Percentiles rank a stretch among this genome's conserved stretches.
Evolutionary conservation across 768 basidiomycete genomes (phyloP).

Genomic region (Calocybe gangraenosa): DNA sequence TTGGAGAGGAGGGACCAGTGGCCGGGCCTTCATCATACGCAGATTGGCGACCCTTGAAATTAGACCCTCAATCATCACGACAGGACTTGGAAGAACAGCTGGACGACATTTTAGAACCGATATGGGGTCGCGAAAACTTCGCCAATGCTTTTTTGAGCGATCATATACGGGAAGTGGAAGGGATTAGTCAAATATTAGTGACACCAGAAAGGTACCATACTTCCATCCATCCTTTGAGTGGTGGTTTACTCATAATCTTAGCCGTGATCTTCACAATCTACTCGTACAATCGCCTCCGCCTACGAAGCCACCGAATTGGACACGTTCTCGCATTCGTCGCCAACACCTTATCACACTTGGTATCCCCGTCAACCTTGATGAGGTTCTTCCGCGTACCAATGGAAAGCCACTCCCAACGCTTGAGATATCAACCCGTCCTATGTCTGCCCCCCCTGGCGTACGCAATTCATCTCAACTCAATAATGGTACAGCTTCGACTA

Average conservation of each 20-base stretch:
- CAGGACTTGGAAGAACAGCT: conserved; percentile 58
- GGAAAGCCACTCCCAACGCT: conserved; percentile 71
- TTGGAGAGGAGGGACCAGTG: conserved; percentile 34
- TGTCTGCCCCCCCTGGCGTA: conserved; percentile 72
- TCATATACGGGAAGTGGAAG: conserved; percentile 74
- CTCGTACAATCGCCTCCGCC: conserved; percentile 70
- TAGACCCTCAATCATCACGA: conserved; percentile 63
- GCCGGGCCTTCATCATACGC: conserved; percentile 37
- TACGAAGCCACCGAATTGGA: conserved; percentile 90
- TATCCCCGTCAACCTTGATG: conserved; percentile 93
- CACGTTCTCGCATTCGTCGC: conserved; percentile 82
- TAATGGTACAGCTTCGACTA: conserved; percentile 26
- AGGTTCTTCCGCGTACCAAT: conserved; percentile 69
- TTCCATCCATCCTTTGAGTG: conserved; percentile 5
- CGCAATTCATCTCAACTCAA: conserved; percentile 34
- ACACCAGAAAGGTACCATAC: conserved; percentile 68
- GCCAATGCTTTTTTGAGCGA: conserved; percentile 60
- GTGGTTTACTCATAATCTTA: conserved; percentile 27
- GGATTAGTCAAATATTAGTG: conserved; percentile 73
- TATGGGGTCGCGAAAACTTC: conserved; percentile 56
- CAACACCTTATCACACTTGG: conserved; percentile 91
- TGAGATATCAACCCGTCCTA: conserved; percentile 77
- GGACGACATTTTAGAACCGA: conserved; percentile 57
- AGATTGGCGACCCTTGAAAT: conserved; percentile 57
- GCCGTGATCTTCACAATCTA: conserved; percentile 74